These are phyloP conservation scores for Panellus pusillus DNA, from an alignment of 768 basidiomycete species.

Conservation along the genomic window DNA sequence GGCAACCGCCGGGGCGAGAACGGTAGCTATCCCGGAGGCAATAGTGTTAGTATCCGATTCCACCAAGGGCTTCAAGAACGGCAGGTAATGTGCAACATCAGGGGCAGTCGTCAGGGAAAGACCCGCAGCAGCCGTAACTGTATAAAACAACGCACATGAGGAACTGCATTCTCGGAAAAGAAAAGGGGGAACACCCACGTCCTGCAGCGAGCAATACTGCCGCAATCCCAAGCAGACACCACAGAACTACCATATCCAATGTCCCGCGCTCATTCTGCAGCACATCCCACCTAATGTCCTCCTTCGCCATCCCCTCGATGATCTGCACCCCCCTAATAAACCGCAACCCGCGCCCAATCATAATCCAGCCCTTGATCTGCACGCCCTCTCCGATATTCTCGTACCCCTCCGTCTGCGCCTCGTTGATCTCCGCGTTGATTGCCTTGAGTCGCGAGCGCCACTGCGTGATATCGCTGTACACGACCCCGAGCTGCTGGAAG, in stretches of 20 bases:
- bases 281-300: slow-evolving; percentile 81
- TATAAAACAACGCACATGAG: slow-evolving; percentile 7
- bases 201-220: slow-evolving; percentile 54
- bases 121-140: slow-evolving; percentile 72
- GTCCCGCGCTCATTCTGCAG: slow-evolving; percentile 57
- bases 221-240: slow-evolving; percentile 54
- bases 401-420: slow-evolving; percentile 64
- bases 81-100: slow-evolving; percentile 68
- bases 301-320: slow-evolving; percentile 79
- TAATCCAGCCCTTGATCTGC: slow-evolving; percentile 73
- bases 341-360: slow-evolving; percentile 69
- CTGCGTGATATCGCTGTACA: slow-evolving; percentile 68
- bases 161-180: slow-evolving; percentile 3
- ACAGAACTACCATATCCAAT: slow-evolving; percentile 51
- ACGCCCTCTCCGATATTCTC: slow-evolving; percentile 72
- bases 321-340: slow-evolving; percentile 62
- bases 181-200: slow-evolving; percentile 45
- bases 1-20: slow-evolving; percentile 66
- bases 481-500: slow-evolving; percentile 61
- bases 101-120: slow-evolving; percentile 69
- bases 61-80: slow-evolving; percentile 59
- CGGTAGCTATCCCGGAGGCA: slow-evolving; percentile 63
- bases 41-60: slow-evolving; percentile 41
- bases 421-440: slow-evolving; percentile 73
- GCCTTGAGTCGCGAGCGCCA: slow-evolving; percentile 71